Conservation (phyloP, 2,329 filamentous ascomycete species). For the Shiraia bambusicola region DNA sequence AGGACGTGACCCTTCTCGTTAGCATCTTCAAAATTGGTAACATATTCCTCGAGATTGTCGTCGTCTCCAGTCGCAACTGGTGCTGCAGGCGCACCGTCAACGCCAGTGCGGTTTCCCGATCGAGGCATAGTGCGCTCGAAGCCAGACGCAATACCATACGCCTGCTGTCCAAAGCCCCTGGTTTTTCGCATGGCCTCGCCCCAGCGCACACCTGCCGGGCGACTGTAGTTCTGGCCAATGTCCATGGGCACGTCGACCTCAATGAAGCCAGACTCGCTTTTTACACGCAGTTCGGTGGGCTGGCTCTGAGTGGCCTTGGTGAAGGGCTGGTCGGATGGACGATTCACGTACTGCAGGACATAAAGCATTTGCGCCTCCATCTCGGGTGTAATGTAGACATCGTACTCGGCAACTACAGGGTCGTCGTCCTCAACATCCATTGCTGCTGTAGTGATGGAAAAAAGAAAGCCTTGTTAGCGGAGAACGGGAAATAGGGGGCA, state of each 20-base stretch:
- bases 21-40: slow-evolving; percentile 59
- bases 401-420: slow-evolving; percentile 62
- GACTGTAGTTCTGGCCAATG: slow-evolving; percentile 74
- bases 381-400: slow-evolving; percentile 81
- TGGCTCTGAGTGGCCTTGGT: slow-evolving; percentile 54
- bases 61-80: slow-evolving; percentile 56
- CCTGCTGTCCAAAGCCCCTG: slow-evolving; percentile 46
- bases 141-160: slow-evolving; percentile 51
- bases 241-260: slow-evolving; percentile 88
- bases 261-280: slow-evolving; percentile 77
- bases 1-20: slow-evolving; percentile 71
- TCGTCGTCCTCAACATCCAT: slow-evolving; percentile 47
- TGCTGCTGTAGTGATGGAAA: slow-evolving; percentile 13
- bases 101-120: slow-evolving; percentile 27
- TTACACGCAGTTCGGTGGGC: slow-evolving; percentile 77
- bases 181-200: slow-evolving; percentile 69
- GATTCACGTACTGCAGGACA: slow-evolving; percentile 87
- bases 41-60: slow-evolving; percentile 63
- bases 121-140: slow-evolving; percentile 43
- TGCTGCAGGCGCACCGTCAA: slow-evolving; percentile 20
- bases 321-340: slow-evolving; percentile 64
- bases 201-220: slow-evolving; percentile 78
- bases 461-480: slow-evolving; percentile 4
- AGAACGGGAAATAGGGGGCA: neutral
- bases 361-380: slow-evolving; percentile 58